Percentiles rank a stretch among this genome's conserved stretches.
phyloP scores from a whole-genome alignment of 306 rosid genomes.

The cucumber (Cucumis sativus) region DNA sequence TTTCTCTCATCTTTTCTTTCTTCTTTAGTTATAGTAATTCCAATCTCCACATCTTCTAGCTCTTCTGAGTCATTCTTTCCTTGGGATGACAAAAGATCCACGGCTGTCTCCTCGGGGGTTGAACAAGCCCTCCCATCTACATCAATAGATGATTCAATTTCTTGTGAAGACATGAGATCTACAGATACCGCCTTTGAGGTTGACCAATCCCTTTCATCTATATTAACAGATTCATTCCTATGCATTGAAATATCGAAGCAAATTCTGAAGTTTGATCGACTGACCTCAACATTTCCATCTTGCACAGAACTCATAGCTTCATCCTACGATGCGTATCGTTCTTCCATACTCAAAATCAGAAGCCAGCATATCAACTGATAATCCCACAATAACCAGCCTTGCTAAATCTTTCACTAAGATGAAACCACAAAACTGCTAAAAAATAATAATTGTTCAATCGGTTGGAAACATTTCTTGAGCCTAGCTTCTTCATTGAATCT shows the following conservation, averaged over 20 bases:
- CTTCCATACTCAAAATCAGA: constrained; percentile 51
- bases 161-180: constrained; percentile 20
- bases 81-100: constrained; percentile 17
- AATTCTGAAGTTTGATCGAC: constrained; percentile 16
- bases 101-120: constrained; percentile 22
- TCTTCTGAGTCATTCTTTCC: constrained; percentile 33
- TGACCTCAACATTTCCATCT: constrained; percentile 12
- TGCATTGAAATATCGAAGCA: constrained; percentile 12
- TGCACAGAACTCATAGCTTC: constrained; percentile 21
- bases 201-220: constrained; percentile 18
- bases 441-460: too few species aligned
- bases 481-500: too few species aligned
- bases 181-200: constrained; percentile 21
- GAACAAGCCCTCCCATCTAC: constrained; percentile 20
- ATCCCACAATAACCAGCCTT: constrained; percentile 27
- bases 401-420: too few species aligned
- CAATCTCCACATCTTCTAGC: constrained; percentile 57
- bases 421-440: too few species aligned
- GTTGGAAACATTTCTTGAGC: too few species aligned
- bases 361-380: constrained; percentile 52
- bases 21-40: constrained; percentile 46
- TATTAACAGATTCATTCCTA: constrained; percentile 24
- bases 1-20: constrained; percentile 47
- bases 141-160: constrained; percentile 20
- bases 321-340: constrained; percentile 29